Evolutionary conservation across 2,329 filamentous ascomycete species (phyloP), one percentile per base, ranked within the genome.

Genomic region (Tolypocladium guangdongense): DNA sequence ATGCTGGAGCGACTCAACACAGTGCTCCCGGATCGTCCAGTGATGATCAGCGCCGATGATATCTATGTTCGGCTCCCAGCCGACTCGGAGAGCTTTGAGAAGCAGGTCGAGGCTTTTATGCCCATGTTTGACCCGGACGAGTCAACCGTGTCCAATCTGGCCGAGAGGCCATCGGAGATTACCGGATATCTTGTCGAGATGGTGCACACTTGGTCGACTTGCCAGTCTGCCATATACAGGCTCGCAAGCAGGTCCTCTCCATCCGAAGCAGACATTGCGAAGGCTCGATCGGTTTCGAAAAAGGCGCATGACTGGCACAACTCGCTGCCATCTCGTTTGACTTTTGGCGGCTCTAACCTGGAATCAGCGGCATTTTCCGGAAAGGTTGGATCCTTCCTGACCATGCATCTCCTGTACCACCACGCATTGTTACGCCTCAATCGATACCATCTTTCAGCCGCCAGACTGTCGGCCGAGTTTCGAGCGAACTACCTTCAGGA

Each of bases 21-120:
- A 16, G 76, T 82, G 55, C 82, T 77, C 51, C 76, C 77, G 1
- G 71, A 75, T 2, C 74, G 76, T 2, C 67, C 74, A 7, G 79
- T 74, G 49, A 76, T 80, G 56, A 75, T 88, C 55, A 78, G 81
- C 49, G 71, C 79, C 5, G 78, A 86, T 56, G 82, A 88, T 55
- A 78, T 87, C 43, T 84, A 86, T 60, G 71, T 87, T 14, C 79
- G 82, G 51, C 73, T 90, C 6, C 87, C 87, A 3, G 82, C 79
- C 59, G 74, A 81, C 35, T 75, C 81, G 43, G 72, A 75, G 24
- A 74, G 73, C 48, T 89, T 86, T 59, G 84, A 89, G 60, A 73
- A 75, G 37, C 80, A 84, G 54, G 62, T 74, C 27, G 77, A 80
- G 27, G 76, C 76, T 10, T 71, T 76, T 2, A 78, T 80, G 27